Base-by-base conservation (phyloP, 192 early-diverging fungal species). In the Coemansia umbellata region DNA sequence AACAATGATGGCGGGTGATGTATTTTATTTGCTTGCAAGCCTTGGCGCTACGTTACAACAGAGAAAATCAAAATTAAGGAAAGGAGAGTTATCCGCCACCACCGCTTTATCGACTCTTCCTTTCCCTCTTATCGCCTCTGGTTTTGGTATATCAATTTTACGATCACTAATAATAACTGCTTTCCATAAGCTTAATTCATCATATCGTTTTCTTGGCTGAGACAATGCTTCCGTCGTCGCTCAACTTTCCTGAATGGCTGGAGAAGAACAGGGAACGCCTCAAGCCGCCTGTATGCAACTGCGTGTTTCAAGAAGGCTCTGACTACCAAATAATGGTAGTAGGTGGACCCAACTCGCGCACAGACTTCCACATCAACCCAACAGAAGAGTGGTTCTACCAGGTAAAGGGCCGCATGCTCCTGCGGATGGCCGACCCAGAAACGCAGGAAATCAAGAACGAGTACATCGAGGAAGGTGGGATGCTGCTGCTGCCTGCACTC, bases 371-470 rank as follows among this genome's bases (percentile, higher is more conserved):
- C 60, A 74, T 97, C 54, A 99, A 99, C 74, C 82, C 85, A 47
- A 99, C 96, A 4, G 96, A 98, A 81, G 96, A 99, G 60, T 99
- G 92, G 90, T 99, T 99, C 74, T 92, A 87, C 75, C 94, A 97
- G 69, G 68, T 91, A 76, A 90, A 91, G 66, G 96, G 96, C 6
- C 82, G 86, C 36, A 91, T 99, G 92, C 50, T 91, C n/a, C 76
- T 99, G 40, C 93, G 92, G 37, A 83, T 96, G 47, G 91, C 95
- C 2, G 84, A 88, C 24, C 58, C 70, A 3, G 80, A 83, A 22
- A 74, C 69, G n/a, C 47, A 67, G 42, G 56, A 80, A 43, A 87
- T 84, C 52, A 84, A 82, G 39, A 91, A 97, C 77, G 81, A 95
- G 48, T 72, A 78, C 37, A 89, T 99, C 71, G 75, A 81, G 37